Evolutionary conservation across 345 rosid genomes (phyloP), one percentile per base, ranked within the genome.

Genomic region (Dipteronia sinensis): DNA sequence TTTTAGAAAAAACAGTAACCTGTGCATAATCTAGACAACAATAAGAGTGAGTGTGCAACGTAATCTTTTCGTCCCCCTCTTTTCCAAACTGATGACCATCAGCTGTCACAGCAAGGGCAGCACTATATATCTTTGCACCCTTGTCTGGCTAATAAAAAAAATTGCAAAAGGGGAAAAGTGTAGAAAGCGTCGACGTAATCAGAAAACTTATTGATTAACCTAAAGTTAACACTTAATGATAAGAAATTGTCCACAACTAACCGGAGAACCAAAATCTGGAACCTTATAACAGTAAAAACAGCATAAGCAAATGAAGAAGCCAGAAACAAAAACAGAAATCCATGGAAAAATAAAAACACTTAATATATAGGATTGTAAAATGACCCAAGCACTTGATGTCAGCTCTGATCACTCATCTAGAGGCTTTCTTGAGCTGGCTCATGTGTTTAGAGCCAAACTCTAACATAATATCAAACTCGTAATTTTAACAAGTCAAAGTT

Each of bases 21-120:
- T n/a, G n/a, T n/a, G n/a, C n/a, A n/a, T n/a, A n/a, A n/a, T n/a
- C n/a, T n/a, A n/a, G n/a, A n/a, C n/a, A n/a, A n/a, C 97, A 93
- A 76, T 95, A 95, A 10, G n/a, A 91, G 74, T 90, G 96, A 6
- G 94, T 91, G 76, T 92, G 96, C 77, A 89, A 69, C 88, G 93
- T 93, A 80, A 88, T 80, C 86, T 93, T 95, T 75, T 92, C 98
- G 10, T 89, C 98, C 56, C 93, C 94, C 81, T 92, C 91, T 75
- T 83, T 92, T 42, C 51, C 75, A 67, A 34, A 53, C 3, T n/a
- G 56, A 13, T 78, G 89, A 72, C 86, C 88, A 76, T 90, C 92
- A 65, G 83, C 85, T 59, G 91, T 89, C 56, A 91, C 92, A 78
- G 96, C 92, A 51, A 95, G 85, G 20, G 97, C 97, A 80, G 84